Conservation (phyloP, 169 alveolate species). For the Babesia gibsoni region DNA sequence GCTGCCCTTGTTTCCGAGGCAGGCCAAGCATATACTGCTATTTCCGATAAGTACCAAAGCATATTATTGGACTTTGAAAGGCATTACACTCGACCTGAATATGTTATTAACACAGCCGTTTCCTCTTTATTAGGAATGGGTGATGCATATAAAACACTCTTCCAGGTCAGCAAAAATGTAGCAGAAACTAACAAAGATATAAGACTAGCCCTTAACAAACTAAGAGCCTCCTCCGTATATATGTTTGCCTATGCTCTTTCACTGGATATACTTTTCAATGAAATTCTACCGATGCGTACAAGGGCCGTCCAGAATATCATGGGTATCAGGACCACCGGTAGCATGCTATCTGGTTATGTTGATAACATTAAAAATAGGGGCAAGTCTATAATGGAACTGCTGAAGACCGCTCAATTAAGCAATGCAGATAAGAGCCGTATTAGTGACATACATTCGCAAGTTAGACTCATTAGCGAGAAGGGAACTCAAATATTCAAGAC, state of each 20-base stretch:
- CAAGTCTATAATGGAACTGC: neutral
- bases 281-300: conserved; percentile 22
- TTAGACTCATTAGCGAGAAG: neutral
- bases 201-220: neutral
- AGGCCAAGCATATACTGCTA: neutral
- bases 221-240: conserved; percentile 14
- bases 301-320: conserved; percentile 20
- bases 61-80: conserved; percentile 22
- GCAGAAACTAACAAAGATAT: neutral
- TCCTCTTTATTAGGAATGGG: conserved; percentile 21
- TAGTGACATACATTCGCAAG: neutral
- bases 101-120: conserved; percentile 11
- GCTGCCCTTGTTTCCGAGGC: conserved; percentile 1
- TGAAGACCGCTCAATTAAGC: conserved; percentile 1
- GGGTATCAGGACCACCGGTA: conserved; percentile 15
- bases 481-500: neutral
- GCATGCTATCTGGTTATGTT: neutral
- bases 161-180: neutral
- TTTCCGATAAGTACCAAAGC: neutral
- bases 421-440: neutral
- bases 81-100: conserved; percentile 1
- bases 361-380: conserved; percentile 12
- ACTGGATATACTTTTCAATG: conserved; percentile 12
- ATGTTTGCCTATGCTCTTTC: conserved; percentile 21
- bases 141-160: conserved; percentile 16